Percentiles rank a stretch among this genome's conserved stretches.
phyloP scores from a whole-genome alignment of 495 filamentous ascomycete genomes.

The Xylaria intraflava region DNA sequence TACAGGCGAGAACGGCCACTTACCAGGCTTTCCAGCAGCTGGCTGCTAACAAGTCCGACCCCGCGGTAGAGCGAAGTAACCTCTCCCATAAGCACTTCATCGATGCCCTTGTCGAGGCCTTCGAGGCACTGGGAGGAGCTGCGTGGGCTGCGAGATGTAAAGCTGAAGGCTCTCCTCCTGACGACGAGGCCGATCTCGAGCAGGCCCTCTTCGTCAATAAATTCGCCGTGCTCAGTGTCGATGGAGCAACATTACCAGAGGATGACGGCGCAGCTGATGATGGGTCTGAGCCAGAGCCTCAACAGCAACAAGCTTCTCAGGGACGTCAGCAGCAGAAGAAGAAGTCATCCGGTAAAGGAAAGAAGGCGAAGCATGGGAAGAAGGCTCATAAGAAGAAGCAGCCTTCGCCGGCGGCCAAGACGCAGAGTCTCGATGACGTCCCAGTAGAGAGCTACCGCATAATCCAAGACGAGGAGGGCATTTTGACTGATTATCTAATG shows the following conservation, averaged over 20 bases:
- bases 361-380: constrained; percentile 33
- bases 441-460: constrained; percentile 42
- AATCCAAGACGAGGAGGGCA: constrained; percentile 29
- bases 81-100: constrained; percentile 36
- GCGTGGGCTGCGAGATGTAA: constrained; percentile 13
- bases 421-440: constrained; percentile 20
- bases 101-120: constrained; percentile 30
- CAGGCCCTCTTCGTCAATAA: constrained; percentile 28
- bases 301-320: background rate
- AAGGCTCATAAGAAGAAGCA: constrained; percentile 18
- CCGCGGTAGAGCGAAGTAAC: constrained; percentile 34
- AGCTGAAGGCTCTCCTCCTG: background rate
- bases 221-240: constrained; percentile 25
- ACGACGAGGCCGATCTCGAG: constrained; percentile 21
- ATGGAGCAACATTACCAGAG: constrained; percentile 10
- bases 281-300: constrained; percentile 4
- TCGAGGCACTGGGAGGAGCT: constrained; percentile 29
- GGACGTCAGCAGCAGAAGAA: constrained; percentile 17
- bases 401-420: background rate
- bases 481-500: constrained; percentile 33
- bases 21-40: constrained; percentile 26
- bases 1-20: constrained; percentile 17
- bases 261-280: constrained; percentile 14
- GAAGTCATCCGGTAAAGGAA: constrained; percentile 29
- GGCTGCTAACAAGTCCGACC: constrained; percentile 26